phyloP scores from a whole-genome alignment of 2,329 filamentous ascomycete genomes.

The Phialophora macrospora region DNA sequence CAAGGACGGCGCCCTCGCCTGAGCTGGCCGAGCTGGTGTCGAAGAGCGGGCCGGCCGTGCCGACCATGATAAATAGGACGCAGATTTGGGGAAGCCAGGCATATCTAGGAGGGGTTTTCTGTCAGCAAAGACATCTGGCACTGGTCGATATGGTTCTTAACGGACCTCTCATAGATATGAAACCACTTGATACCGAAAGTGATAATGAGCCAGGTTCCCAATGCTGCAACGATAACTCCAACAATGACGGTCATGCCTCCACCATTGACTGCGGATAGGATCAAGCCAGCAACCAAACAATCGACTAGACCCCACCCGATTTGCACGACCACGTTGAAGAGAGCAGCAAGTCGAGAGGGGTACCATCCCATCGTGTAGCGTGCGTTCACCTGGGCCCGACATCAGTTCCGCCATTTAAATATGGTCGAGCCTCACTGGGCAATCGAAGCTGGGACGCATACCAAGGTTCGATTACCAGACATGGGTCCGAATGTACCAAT shows the following conservation, averaged over 20 bases:
- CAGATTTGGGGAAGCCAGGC: constrained; percentile 41
- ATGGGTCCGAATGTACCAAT: constrained; percentile 66
- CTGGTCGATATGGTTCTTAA: not conserved
- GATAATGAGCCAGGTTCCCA: constrained; percentile 44
- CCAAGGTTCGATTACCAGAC: constrained; percentile 67
- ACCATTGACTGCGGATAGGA: constrained; percentile 50
- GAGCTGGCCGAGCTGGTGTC: constrained; percentile 8
- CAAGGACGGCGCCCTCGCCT: constrained; percentile 1
- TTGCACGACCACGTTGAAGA: constrained; percentile 66
- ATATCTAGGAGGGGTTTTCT: constrained; percentile 40
- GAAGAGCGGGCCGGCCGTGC: constrained; percentile 19
- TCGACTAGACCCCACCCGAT: constrained; percentile 57
- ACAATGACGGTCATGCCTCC: constrained; percentile 47
- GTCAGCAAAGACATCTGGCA: constrained; percentile 8
- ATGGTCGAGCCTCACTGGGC: not conserved
- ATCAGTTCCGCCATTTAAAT: constrained; percentile 5
- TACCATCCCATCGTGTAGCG: constrained; percentile 70
- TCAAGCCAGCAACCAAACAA: constrained; percentile 50
- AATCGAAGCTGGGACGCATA: constrained; percentile 38
- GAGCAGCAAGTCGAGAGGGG: constrained; percentile 65
- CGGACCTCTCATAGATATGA: constrained; percentile 47
- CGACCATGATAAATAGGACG: constrained; percentile 23
- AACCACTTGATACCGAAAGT: constrained; percentile 51
- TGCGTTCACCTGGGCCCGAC: not conserved
- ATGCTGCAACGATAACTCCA: constrained; percentile 47